A percentile compares a stretch with the other conserved stretches of the same genome.
Conservation (phyloP, 768 basidiomycete genomes). For the Xerocomellus intermedius region DNA sequence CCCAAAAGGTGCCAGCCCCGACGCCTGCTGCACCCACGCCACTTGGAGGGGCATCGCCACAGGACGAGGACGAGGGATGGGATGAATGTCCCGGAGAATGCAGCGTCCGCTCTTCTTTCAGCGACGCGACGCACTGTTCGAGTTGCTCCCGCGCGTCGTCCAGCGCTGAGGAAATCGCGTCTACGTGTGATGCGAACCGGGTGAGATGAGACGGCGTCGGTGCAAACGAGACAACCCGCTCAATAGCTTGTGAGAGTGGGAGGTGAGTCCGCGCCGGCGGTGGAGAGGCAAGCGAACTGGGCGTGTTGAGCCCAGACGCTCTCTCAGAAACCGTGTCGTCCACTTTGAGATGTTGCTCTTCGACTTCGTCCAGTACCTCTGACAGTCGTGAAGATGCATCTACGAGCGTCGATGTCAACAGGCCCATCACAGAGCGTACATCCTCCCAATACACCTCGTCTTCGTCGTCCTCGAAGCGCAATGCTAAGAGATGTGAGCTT, state of each 20-base stretch:
- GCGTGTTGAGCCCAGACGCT: conserved; percentile 10
- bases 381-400: conserved; percentile 63
- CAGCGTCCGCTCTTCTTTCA: conserved; percentile 42
- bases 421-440: conserved; percentile 68
- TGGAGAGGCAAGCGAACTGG: conserved; percentile 20
- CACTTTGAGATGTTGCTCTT: conserved; percentile 45
- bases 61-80: conserved; percentile 21
- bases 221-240: conserved; percentile 52
- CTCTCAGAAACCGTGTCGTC: conserved; percentile 45
- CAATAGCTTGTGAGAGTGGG: conserved; percentile 13
- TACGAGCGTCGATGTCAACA: conserved; percentile 64
- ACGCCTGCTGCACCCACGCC: neutral
- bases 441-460: conserved; percentile 86
- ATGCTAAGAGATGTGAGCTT: conserved; percentile 74
- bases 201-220: conserved; percentile 69
- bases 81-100: conserved; percentile 19
- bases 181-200: conserved; percentile 71
- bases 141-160: conserved; percentile 71
- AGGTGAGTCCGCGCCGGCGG: conserved; percentile 12
- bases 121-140: conserved; percentile 55
- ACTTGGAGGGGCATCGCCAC: neutral
- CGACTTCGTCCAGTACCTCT: conserved; percentile 61
- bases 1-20: neutral
- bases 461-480: conserved; percentile 72
- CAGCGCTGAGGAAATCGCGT: conserved; percentile 64